Percentiles rank a stretch among this genome's conserved stretches.
Evolutionary conservation across 495 filamentous ascomycete species (phyloP).

Genomic region (Haplographium delicatum): DNA sequence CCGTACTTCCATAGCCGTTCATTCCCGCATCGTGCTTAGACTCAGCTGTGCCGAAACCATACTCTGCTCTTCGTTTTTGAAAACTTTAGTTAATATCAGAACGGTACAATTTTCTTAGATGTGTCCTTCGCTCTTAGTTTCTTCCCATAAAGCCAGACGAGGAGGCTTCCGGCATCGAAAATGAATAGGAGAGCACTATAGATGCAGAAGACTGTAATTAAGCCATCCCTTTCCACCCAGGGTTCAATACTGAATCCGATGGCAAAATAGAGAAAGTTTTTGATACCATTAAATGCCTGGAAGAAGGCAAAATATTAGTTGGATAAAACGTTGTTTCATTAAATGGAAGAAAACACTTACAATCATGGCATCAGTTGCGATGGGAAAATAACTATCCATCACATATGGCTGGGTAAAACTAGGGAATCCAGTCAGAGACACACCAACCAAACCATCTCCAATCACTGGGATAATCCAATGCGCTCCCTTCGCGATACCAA

Average conservation of each 20-base stretch:
- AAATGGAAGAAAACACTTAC: too few species aligned
- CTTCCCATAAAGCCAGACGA: not conserved
- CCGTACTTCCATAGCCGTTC: too few species aligned
- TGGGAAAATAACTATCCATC: not conserved
- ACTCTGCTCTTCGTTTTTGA: too few species aligned
- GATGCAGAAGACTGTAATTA: not conserved
- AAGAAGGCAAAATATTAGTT: not conserved
- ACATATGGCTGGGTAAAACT: not conserved
- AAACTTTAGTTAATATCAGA: too few species aligned
- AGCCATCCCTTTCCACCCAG: not conserved
- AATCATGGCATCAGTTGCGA: not conserved
- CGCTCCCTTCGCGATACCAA: not conserved
- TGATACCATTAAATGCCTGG: not conserved
- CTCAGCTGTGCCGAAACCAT: too few species aligned
- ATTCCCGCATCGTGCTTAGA: too few species aligned
- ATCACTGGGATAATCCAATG: slow-evolving; percentile 3
- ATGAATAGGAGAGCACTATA: not conserved
- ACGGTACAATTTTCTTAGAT: not conserved
- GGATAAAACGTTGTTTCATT: not conserved
- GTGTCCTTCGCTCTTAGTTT: not conserved
- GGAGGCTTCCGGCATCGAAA: not conserved
- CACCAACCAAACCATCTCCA: not conserved
- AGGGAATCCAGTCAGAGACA: not conserved
- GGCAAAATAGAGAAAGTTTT: not conserved
- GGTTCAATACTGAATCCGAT: not conserved